Conservation (phyloP, 805 yeast genomes). For the Kodamaea laetipori region DNA sequence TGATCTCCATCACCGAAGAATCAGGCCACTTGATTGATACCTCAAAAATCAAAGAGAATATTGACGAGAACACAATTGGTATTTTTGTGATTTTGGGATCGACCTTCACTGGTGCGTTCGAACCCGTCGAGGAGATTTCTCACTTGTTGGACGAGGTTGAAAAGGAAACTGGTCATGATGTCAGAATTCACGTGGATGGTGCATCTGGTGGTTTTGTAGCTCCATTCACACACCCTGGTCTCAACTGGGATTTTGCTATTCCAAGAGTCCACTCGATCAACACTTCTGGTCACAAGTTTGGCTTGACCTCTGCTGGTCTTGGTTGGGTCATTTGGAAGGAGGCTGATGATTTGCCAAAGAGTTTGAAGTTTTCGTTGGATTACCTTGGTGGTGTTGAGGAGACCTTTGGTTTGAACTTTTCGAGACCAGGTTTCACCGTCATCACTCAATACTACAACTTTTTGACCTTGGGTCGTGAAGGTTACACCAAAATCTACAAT, state of each 20-base stretch:
- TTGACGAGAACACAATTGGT: slow-evolving; percentile 93
- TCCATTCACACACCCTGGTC: slow-evolving; percentile 75
- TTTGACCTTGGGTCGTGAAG: slow-evolving; percentile 66
- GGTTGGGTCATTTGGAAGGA: slow-evolving; percentile 92
- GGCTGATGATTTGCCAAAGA: slow-evolving; percentile 62
- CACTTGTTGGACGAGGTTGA: slow-evolving; percentile 71
- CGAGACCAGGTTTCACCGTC: slow-evolving; percentile 91
- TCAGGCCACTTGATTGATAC: slow-evolving; percentile 68
- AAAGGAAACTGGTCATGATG: slow-evolving; percentile 60
- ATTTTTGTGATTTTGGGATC: slow-evolving; percentile 86
- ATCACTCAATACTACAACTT: slow-evolving; percentile 85
- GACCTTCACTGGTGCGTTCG: slow-evolving; percentile 92
- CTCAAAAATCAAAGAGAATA: slow-evolving; percentile 55
- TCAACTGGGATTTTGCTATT: slow-evolving; percentile 81
- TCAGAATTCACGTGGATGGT: slow-evolving; percentile 92
- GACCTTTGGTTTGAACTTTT: slow-evolving; percentile 82
- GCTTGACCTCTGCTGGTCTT: slow-evolving; percentile 84
- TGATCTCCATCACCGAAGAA: slow-evolving; percentile 63
- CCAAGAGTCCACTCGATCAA: slow-evolving; percentile 82
- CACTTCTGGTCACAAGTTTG: slow-evolving; percentile 92
- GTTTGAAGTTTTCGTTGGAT: slow-evolving; percentile 72
- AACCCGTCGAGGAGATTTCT: slow-evolving; percentile 64
- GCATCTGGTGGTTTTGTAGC: slow-evolving; percentile 91
- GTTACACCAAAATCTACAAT: slow-evolving; percentile 65
- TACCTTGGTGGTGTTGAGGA: slow-evolving; percentile 89